phyloP scores from a whole-genome alignment of 805 yeast genomes.

The Ogataea paradorogensis region DNA sequence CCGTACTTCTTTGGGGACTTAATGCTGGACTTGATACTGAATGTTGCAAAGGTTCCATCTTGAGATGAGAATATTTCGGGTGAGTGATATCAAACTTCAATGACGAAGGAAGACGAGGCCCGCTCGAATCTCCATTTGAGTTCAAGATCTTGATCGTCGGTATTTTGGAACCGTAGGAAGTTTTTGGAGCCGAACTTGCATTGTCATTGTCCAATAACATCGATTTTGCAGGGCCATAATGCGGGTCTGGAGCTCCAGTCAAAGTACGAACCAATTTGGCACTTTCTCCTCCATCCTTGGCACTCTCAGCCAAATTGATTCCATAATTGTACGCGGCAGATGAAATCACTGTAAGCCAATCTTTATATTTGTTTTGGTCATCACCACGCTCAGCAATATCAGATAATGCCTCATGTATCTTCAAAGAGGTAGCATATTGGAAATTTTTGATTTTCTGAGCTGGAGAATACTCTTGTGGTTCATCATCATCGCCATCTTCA shows the following conservation, averaged over 20 bases:
- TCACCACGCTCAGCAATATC: conserved; percentile 23
- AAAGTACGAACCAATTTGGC: conserved; percentile 40
- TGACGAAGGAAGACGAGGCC: conserved; percentile 22
- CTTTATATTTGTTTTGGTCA: conserved; percentile 30
- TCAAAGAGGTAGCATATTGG: conserved; percentile 26
- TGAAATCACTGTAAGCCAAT: conserved; percentile 29
- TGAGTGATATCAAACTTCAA: conserved; percentile 23
- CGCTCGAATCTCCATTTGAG: conserved; percentile 14
- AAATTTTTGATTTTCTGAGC: conserved; percentile 24
- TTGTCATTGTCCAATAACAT: conserved; percentile 28
- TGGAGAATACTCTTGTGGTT: conserved; percentile 18
- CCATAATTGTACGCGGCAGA: conserved; percentile 35
- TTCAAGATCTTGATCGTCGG: conserved; percentile 14
- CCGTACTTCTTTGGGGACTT: conserved; percentile 1
- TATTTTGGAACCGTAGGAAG: background rate
- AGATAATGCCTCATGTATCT: conserved; percentile 25
- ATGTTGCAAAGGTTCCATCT: conserved; percentile 4
- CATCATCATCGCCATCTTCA: conserved; percentile 3
- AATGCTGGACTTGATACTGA: conserved; percentile 3
- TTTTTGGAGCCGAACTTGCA: conserved; percentile 5
- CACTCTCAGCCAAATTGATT: conserved; percentile 35
- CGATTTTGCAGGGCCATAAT: conserved; percentile 26
- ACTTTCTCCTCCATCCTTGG: conserved; percentile 35
- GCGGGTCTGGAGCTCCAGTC: conserved; percentile 39
- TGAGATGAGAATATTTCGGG: conserved; percentile 17